Evolutionary conservation across 352 stramenopile species (phyloP), one percentile per base, ranked within the genome.

Genomic region (Pythium aquatile): DNA sequence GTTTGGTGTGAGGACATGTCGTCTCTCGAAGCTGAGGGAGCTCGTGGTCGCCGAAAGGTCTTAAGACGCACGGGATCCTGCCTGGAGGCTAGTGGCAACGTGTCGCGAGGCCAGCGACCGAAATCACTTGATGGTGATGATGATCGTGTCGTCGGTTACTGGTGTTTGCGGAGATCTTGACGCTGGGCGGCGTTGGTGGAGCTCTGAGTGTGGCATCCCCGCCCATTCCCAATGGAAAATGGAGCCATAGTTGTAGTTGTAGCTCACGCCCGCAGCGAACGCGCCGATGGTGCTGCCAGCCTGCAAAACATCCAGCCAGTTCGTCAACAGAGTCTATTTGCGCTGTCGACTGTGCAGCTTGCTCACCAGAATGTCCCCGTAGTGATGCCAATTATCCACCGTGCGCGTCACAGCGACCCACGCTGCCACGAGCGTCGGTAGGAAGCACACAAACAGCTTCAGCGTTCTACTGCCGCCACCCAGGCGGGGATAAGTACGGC

Each of bases 311-410:
- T 24, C 20, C 20, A 24, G 20, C 20, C 20, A 24, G 20, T 24
- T 24, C 20, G 26, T 16, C 1, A 5, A 35, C 5, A 63, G 42
- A 29, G 35, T 62, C 20, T 24, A 24, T 24, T 24, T 24, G 20
- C 20, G 20, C 20, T 24, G 20, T 24, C 20, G 20, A 24, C 2
- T 11, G 16, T 16, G 35, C 11, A 14, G 11, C 6, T 16, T 7
- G 8, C 32, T 42, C 60, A 87, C 85, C 57, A 91, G 37, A 47
- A 93, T 91, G 61, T 93, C 85, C 32, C 63, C 81, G 71, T 93
- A 94, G 69, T 94, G 80, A 59, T 94, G 85, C 85, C 85, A 93
- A 61, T 94, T 94, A 70, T 93, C 85, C 55, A 91, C 78, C 30
- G 82, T 87, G 48, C 85, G 85, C 16, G 85, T 88, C 28, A 93